phyloP scores from a whole-genome alignment of 2,329 filamentous ascomycete genomes.

The Phialophora verrucosa region DNA sequence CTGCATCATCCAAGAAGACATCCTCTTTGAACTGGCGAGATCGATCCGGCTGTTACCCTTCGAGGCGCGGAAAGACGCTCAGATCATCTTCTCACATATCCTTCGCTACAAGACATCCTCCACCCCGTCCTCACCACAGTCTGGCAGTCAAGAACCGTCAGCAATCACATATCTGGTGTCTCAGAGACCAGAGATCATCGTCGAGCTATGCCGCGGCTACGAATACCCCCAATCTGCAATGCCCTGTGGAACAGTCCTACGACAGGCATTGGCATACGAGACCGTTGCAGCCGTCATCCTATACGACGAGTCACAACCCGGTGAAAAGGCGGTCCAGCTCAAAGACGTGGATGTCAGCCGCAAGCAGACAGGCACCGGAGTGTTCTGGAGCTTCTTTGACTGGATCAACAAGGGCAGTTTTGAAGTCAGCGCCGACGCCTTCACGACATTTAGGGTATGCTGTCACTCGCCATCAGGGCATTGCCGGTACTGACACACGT shows the following conservation, averaged over 20 bases:
- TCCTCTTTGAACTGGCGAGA: constrained; percentile 81
- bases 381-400: constrained; percentile 96
- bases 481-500: background rate
- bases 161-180: constrained; percentile 89
- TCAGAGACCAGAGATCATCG: constrained; percentile 81
- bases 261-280: constrained; percentile 90
- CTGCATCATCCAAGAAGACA: constrained; percentile 84
- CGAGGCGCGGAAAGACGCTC: constrained; percentile 93
- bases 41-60: constrained; percentile 87
- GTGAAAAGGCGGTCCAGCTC: constrained; percentile 76
- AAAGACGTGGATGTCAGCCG: constrained; percentile 76
- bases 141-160: constrained; percentile 67
- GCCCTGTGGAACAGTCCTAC: constrained; percentile 84
- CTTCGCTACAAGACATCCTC: constrained; percentile 82
- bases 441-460: constrained; percentile 90
- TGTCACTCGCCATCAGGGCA: background rate
- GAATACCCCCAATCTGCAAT: constrained; percentile 89
- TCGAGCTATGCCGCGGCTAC: constrained; percentile 88
- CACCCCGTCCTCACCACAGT: constrained; percentile 62
- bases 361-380: constrained; percentile 76
- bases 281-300: constrained; percentile 88
- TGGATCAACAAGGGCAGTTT: constrained; percentile 98
- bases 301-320: constrained; percentile 82
- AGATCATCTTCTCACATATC: constrained; percentile 93
- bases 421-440: constrained; percentile 95